phyloP scores from a whole-genome alignment of 2,329 filamentous ascomycete genomes.

The Huntiella moniliformis region DNA sequence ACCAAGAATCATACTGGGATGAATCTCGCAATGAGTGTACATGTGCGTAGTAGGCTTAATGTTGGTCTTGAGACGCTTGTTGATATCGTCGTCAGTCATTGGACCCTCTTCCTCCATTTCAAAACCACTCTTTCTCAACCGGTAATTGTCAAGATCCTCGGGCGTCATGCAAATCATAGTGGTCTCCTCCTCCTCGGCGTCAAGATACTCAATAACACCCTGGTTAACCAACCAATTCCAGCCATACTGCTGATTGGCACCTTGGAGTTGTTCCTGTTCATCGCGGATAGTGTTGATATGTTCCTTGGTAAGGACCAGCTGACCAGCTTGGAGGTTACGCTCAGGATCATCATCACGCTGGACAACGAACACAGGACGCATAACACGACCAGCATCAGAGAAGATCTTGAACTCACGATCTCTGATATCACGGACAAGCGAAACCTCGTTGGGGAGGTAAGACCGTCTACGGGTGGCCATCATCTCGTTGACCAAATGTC shows the following conservation, averaged over 20 bases:
- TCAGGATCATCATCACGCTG: conserved; percentile 69
- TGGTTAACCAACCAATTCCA: conserved; percentile 74
- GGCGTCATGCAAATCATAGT: conserved; percentile 99
- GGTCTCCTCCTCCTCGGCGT: conserved; percentile 95
- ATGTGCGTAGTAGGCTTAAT: conserved; percentile 75
- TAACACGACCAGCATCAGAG: conserved; percentile 88
- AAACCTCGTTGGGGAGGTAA: conserved; percentile 79
- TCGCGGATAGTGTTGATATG: conserved; percentile 57
- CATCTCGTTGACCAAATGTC: conserved; percentile 64
- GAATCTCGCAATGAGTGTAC: conserved; percentile 97
- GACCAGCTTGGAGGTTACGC: conserved; percentile 38
- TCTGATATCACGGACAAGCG: conserved; percentile 85
- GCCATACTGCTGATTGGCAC: conserved; percentile 47
- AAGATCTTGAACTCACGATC: conserved; percentile 98
- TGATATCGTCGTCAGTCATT: conserved; percentile 46
- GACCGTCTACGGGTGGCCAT: conserved; percentile 61
- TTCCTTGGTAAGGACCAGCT: conserved; percentile 68
- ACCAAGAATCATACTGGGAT: conserved; percentile 95
- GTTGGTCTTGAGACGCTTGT: conserved; percentile 72
- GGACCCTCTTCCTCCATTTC: conserved; percentile 30
- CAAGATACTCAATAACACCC: conserved; percentile 86
- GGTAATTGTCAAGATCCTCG: conserved; percentile 70
- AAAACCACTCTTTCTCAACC: conserved; percentile 48
- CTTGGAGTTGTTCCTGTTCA: conserved; percentile 46
- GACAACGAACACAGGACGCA: conserved; percentile 82